Evolutionary conservation across 1,139 yeast genomes (phyloP), one percentile per base, ranked within the genome.

Genomic region (Hyphopichia khmerensis): DNA sequence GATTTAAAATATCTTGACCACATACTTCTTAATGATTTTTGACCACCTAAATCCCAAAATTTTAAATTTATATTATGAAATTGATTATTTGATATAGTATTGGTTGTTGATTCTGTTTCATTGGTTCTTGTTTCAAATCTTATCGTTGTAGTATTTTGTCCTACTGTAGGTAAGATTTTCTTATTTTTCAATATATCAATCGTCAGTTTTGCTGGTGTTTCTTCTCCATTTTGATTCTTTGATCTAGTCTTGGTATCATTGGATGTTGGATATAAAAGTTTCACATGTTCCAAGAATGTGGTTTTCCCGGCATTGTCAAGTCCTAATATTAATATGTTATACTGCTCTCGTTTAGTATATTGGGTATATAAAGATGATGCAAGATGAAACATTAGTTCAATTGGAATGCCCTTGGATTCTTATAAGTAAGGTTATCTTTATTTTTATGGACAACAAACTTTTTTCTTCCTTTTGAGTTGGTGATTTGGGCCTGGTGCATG

Each of bases 1-100:
- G 84, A 87, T 23, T 75, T 70, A 64, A 83, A 93, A 67, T 93
- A 93, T 45, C 89, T 80, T 13, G 85, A 77, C 99, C 99, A 93
- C 75, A 93, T 75, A 32, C 81, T 72, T 39, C 98, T 73, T 40
- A 93, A 69, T 21, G 87, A 75, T 56, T 82, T 84, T 62, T 93
- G 98, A 5, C 99, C 99, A 8, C 98, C 98, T 35, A 93, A 81
- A 63, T 93, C 99, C 98, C 98, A 93, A 53, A 93, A 80, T 58
- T 90, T 88, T 44, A 93, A 68, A 45, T 77, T 72, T 41, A 78
- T 73, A 41, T 78, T 77, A 46, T 77, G 74, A 46, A 81, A 69
- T 37, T 64, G 66, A 9, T 21, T 21, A 21, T 21, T 21, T 21
- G 24, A 21, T 21, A 8, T 8, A 21, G 24, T 21, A 21, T 21